Evolutionary conservation across 1,139 yeast species (phyloP).

Genomic region (Candida pseudoviswanathii): DNA sequence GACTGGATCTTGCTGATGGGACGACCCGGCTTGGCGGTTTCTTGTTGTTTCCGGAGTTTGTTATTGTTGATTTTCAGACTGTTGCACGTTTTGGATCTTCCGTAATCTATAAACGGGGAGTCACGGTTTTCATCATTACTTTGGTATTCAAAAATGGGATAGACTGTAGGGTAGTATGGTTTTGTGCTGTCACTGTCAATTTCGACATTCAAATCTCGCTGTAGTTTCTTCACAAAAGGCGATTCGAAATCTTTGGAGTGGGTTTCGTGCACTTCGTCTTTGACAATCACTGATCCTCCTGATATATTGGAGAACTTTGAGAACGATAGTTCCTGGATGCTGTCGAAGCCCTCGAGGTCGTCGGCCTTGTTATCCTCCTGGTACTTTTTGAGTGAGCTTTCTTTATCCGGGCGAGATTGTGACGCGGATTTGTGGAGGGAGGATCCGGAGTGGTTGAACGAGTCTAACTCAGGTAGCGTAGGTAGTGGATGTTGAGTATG

Average conservation of each 20-base stretch:
- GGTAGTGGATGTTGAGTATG: conserved; percentile 10
- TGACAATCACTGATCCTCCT: conserved; percentile 21
- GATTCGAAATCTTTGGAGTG: conserved; percentile 19
- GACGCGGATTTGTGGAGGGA: not conserved
- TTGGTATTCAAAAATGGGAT: conserved; percentile 10
- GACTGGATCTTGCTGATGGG: conserved; percentile 10
- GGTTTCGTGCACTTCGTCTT: not conserved
- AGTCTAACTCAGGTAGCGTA: not conserved
- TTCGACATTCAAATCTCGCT: conserved; percentile 18
- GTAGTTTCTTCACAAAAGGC: conserved; percentile 31
- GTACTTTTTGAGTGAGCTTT: conserved; percentile 17
- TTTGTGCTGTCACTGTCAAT: conserved; percentile 6
- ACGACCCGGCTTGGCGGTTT: conserved; percentile 2
- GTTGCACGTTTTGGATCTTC: not conserved
- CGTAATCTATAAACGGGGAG: conserved; percentile 11
- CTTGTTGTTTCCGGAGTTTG: conserved; percentile 8
- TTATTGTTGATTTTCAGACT: conserved; percentile 1
- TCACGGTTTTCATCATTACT: conserved; percentile 10
- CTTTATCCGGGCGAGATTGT: conserved; percentile 7
- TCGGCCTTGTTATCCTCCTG: conserved; percentile 18
- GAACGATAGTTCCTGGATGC: conserved; percentile 35
- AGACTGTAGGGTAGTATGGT: conserved; percentile 8
- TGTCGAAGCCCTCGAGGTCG: conserved; percentile 23
- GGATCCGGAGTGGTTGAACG: not conserved
- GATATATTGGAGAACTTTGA: conserved; percentile 40